Evolutionary conservation across 106 monocot genomes (phyloP).

Genomic region (Acorus gramineus): DNA sequence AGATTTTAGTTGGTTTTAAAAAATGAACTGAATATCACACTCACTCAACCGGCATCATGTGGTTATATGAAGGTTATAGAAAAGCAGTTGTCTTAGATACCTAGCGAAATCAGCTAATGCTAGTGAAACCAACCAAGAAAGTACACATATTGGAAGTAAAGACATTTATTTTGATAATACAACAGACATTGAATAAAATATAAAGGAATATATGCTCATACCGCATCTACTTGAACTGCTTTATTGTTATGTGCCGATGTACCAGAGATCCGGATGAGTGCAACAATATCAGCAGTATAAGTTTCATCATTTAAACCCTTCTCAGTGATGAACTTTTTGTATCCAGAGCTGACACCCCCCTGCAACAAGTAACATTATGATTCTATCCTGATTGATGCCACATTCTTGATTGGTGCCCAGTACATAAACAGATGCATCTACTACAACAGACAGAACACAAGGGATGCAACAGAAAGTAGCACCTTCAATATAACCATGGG

Average conservation of each 20-base stretch:
- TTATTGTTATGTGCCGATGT: constrained; percentile 77
- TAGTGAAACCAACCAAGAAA: no score
- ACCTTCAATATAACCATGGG: constrained; percentile 96
- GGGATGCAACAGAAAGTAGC: neutral
- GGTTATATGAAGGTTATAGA: no score
- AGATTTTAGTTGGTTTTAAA: no score
- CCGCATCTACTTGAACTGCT: constrained; percentile 90
- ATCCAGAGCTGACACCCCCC: constrained; percentile 88
- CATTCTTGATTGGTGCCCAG: no score
- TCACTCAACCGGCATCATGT: no score
- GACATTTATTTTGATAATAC: no score
- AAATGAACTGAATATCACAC: no score
- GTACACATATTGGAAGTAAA: no score
- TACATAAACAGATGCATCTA: no score
- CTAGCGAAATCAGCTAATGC: no score
- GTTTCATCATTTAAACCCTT: constrained; percentile 71
- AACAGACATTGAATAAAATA: no score
- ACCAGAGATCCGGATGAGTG: constrained; percentile 71
- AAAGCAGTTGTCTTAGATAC: no score
- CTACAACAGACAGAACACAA: neutral
- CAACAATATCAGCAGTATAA: constrained; percentile 52
- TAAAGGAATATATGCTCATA: constrained; percentile 15
- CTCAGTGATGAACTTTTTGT: constrained; percentile 69
- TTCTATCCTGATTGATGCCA: neutral
- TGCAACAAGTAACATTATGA: constrained; percentile 13